Conservation (phyloP, 1,139 yeast species). For the Kluyveromyces sp. region DNA sequence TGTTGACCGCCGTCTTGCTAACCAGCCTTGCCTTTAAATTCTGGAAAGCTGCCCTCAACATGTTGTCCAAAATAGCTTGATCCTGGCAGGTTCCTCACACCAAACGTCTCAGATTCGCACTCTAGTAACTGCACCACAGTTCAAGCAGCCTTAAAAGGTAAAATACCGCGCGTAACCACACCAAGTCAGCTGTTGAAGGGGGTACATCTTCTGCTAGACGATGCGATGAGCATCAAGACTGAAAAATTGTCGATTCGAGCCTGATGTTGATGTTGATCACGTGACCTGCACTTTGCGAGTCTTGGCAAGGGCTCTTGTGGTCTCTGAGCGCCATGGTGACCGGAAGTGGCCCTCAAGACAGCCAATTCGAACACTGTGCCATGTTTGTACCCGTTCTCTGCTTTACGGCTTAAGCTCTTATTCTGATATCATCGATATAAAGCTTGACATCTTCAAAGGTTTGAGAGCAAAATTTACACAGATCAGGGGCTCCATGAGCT, state of each 20-base stretch:
- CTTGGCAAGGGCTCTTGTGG: no score
- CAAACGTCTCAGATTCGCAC: no score
- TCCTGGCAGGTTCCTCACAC: no score
- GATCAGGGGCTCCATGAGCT: not conserved
- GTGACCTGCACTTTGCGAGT: no score
- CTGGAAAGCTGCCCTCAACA: conserved; percentile 26
- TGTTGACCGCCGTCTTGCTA: conserved; percentile 1
- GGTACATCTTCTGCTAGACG: conserved; percentile 2
- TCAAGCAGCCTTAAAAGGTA: no score
- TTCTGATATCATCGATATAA: not conserved
- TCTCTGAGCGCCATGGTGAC: no score
- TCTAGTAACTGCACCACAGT: no score
- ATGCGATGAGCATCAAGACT: conserved; percentile 1
- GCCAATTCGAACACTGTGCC: no score
- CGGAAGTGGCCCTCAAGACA: no score
- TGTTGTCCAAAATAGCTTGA: conserved; percentile 7
- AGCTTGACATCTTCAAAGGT: no score
- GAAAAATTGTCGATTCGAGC: not conserved
- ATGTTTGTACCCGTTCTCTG: not conserved
- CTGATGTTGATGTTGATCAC: not conserved
- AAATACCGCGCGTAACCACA: no score
- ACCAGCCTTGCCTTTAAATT: conserved; percentile 14
- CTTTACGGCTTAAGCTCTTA: not conserved
- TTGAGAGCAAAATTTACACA: not conserved
- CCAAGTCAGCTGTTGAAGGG: no score